Conservation (phyloP, 148 eudicot species). For the Dianthus caryophyllus region DNA sequence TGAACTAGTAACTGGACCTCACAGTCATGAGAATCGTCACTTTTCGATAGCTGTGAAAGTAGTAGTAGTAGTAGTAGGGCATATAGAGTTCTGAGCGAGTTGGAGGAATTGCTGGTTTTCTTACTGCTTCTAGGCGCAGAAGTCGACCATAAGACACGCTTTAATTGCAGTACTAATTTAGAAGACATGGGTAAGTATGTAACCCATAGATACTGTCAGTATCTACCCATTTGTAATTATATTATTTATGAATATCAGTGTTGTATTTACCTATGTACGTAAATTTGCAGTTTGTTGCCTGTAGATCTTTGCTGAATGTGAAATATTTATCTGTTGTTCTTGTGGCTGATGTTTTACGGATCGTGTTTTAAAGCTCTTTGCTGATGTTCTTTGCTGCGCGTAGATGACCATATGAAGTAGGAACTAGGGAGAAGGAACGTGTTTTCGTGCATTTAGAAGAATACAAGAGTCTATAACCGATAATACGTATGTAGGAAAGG, state of each 20-base stretch:
- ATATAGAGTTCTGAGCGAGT: slow-evolving; percentile 20
- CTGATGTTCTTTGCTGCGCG: background rate
- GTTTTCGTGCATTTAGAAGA: too few relatives aligned
- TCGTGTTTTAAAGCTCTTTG: background rate
- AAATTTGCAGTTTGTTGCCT: slow-evolving; percentile 11
- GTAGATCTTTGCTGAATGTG: slow-evolving; percentile 14
- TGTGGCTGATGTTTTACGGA: background rate
- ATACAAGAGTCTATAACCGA: too few relatives aligned
- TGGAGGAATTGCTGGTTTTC: slow-evolving; percentile 21
- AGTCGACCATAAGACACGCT: slow-evolving; percentile 15
- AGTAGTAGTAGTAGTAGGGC: slow-evolving; percentile 17
- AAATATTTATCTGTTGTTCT: background rate
- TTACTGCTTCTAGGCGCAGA: slow-evolving; percentile 13
- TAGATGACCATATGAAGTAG: too few relatives aligned
- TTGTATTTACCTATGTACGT: background rate
- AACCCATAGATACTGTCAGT: slow-evolving; percentile 24
- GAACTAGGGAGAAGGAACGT: too few relatives aligned
- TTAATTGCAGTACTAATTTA: slow-evolving; percentile 26
- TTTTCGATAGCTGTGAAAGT: slow-evolving; percentile 10
- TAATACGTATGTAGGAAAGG: too few relatives aligned
- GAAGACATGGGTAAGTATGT: slow-evolving; percentile 28
- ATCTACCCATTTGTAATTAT: slow-evolving; percentile 19
- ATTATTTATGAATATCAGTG: slow-evolving; percentile 12
- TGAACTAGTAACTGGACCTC: slow-evolving; percentile 17
- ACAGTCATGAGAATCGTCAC: slow-evolving; percentile 9